Evolutionary conservation across 305 asterid species (phyloP).

Genomic region (Vinca major): DNA sequence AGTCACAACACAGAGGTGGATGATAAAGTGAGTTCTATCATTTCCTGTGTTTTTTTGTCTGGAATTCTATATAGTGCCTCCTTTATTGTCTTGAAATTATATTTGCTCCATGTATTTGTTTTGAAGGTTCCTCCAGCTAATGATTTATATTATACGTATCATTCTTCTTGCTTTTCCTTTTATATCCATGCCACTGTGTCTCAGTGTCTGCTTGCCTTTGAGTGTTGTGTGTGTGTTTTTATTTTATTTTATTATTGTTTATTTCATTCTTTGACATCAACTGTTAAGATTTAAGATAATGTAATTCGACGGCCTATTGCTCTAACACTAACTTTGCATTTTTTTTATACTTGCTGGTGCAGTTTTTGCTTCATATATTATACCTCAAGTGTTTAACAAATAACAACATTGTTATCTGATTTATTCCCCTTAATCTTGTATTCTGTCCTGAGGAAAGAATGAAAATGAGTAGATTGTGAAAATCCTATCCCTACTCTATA

Average conservation of each 20-base stretch:
- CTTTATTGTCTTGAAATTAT: background rate
- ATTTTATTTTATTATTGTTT: background rate
- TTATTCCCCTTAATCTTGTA: background rate
- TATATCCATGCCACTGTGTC: background rate
- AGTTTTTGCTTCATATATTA: background rate
- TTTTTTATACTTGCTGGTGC: background rate
- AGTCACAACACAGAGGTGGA: constrained; percentile 97
- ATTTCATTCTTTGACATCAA: background rate
- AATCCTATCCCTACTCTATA: background rate
- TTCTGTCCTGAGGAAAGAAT: background rate
- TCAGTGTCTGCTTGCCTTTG: background rate
- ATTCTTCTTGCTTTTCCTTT: background rate
- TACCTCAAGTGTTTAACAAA: background rate
- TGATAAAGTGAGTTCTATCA: constrained; percentile 59
- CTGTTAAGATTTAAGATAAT: background rate
- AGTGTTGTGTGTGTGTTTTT: background rate
- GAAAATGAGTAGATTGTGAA: background rate
- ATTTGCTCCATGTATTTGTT: background rate
- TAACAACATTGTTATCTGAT: background rate
- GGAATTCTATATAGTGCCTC: background rate
- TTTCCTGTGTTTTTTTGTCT: background rate
- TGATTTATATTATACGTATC: background rate
- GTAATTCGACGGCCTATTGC: background rate
- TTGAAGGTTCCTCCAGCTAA: background rate
- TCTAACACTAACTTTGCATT: background rate